A percentile compares a stretch with the other conserved stretches of the same genome.
Evolutionary conservation across 805 yeast genomes (phyloP).

Genomic region (Wickerhamiella kurtzmanii): DNA sequence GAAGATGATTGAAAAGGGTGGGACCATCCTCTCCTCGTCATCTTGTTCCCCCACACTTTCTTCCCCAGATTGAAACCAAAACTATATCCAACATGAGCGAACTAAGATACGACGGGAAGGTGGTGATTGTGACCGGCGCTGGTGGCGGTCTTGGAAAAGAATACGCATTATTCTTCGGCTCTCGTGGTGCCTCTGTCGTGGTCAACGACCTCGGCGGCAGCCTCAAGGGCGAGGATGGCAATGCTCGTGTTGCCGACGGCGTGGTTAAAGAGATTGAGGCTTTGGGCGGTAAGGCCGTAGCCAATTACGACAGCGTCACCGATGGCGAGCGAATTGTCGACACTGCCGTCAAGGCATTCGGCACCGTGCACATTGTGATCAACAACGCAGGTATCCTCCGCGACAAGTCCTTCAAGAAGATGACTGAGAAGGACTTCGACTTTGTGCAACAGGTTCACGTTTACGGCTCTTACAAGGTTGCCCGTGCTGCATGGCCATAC

Average conservation of each 20-base stretch:
- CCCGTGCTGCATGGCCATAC: slow-evolving; percentile 86
- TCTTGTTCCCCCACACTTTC: not conserved
- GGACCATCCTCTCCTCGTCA: not conserved
- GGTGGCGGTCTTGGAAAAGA: slow-evolving; percentile 93
- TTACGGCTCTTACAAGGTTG: slow-evolving; percentile 73
- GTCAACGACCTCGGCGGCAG: slow-evolving; percentile 91
- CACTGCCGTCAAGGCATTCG: slow-evolving; percentile 75
- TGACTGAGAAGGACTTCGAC: slow-evolving; percentile 67
- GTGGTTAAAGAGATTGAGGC: slow-evolving; percentile 73
- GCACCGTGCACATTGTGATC: slow-evolving; percentile 74
- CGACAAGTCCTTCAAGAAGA: slow-evolving; percentile 75
- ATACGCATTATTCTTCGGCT: slow-evolving; percentile 77
- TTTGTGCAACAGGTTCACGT: slow-evolving; percentile 78
- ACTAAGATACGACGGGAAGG: slow-evolving; percentile 59
- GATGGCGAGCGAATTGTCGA: slow-evolving; percentile 74
- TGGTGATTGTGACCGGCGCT: slow-evolving; percentile 89
- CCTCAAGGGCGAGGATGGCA: slow-evolving; percentile 52
- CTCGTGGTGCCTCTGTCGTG: slow-evolving; percentile 87
- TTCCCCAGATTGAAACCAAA: not conserved
- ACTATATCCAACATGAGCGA: slow-evolving; percentile 9
- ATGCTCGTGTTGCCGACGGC: slow-evolving; percentile 63
- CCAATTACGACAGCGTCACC: slow-evolving; percentile 83
- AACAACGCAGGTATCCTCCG: slow-evolving; percentile 94
- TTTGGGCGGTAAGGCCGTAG: slow-evolving; percentile 77
- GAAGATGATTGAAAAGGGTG: not conserved